Base-by-base conservation (phyloP, 2,329 filamentous ascomycete genomes). In the Aaosphaeria arxii region DNA sequence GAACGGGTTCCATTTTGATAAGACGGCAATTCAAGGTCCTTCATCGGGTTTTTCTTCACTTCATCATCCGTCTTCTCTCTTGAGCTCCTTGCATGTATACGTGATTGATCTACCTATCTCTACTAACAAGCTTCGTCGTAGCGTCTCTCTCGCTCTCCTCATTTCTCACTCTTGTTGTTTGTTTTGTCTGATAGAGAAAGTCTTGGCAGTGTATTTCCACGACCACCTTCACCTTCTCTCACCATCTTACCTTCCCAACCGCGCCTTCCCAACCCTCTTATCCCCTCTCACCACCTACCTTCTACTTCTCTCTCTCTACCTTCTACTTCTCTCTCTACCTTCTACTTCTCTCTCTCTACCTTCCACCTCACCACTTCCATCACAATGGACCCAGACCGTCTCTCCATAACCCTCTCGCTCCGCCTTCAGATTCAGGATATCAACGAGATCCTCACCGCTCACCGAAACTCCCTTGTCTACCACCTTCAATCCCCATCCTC, bases 341-440 rank as follows among this genome's bases (percentile, higher is more conserved):
- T 13, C 9, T 4, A 36, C 33, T 4, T 36, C 4, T 36, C 33
- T 11, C 33, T 13, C 13, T 36, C 33, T 13, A 36, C 33, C 13
- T 13, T 36, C 33, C 33, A 9, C 9, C 33, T 36, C 13, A 9
- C 33, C 33, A 36, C 33, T 36, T 13, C 9, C 33, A 11, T 13
- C 33, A 36, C 33, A 9, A 36, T 36, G 33, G 33, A 41, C 32
- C 44, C 55, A 40, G 33, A 47, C 40, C 49, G 52, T 11, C 45
- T 24, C 30, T 46, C 52, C 7, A 48, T 49, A n/a, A 17, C 17
- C 31, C 28, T 53, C 9, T 52, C 48, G 1, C 30, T 49, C 7
- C 40, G 51, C 46, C 24, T 56, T 13, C 52, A 55, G 44, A 44
- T 56, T n/a, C 47, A 36, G 32, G 52, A 55, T 30, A 41, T 53